Conservation (phyloP, 345 rosid species). For the Gossypioides kirkii region DNA sequence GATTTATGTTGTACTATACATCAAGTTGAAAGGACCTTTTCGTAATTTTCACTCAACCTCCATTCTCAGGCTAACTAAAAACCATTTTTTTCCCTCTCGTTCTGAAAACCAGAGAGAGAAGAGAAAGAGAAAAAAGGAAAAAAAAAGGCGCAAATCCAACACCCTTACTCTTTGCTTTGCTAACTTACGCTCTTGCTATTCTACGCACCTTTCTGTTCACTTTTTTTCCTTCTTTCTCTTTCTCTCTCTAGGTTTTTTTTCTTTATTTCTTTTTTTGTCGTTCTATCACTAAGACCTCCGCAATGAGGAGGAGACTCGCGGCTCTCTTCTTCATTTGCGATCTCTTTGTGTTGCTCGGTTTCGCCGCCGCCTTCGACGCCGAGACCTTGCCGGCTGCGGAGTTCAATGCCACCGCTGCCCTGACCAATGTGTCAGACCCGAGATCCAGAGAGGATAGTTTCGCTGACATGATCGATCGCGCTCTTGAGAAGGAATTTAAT, state of each 20-base stretch:
- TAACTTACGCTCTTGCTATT: not conserved
- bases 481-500: slow-evolving; percentile 81
- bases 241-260: not conserved
- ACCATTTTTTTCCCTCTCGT: slow-evolving; percentile 22
- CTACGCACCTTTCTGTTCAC: not conserved
- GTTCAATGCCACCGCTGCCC: slow-evolving; percentile 35
- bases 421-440: slow-evolving; percentile 36
- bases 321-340: slow-evolving; percentile 34
- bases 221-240: not conserved
- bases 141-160: slow-evolving; percentile 14
- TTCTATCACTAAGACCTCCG: not conserved
- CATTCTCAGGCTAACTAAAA: not conserved
- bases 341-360: slow-evolving; percentile 26
- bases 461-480: slow-evolving; percentile 84
- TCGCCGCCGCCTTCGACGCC: slow-evolving; percentile 28
- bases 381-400: slow-evolving; percentile 27
- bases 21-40: not conserved
- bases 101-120: slow-evolving; percentile 29
- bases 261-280: not conserved
- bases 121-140: too few species aligned
- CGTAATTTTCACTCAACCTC: slow-evolving; percentile 7
- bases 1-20: not conserved
- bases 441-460: slow-evolving; percentile 64
- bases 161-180: slow-evolving; percentile 7
- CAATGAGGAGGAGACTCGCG: slow-evolving; percentile 28